Conservation (phyloP, 257 asterid genomes). For the Jacaranda mimosifolia region DNA sequence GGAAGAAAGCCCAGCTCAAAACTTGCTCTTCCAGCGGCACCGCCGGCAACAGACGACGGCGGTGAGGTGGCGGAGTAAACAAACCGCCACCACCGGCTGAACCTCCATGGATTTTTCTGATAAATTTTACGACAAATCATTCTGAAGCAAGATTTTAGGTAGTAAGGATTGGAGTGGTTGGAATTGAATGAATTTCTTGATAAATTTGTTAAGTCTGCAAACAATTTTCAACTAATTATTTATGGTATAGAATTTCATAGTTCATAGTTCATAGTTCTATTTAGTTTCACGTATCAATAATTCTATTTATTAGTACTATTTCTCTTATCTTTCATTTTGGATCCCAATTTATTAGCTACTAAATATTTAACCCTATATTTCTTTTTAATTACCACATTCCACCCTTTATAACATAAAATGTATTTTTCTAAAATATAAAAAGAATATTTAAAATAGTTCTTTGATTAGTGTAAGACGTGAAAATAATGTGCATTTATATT, state of each 20-base stretch:
- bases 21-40: conserved; percentile 24
- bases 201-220: not conserved
- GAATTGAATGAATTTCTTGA: conserved; percentile 7
- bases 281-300: not conserved
- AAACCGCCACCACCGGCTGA: conserved; percentile 56
- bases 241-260: conserved; percentile 21
- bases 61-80: conserved; percentile 47
- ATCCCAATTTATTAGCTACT: not conserved
- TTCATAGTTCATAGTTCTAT: not conserved
- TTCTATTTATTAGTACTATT: not conserved
- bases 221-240: not conserved
- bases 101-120: conserved; percentile 47
- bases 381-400: not conserved
- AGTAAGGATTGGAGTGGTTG: not conserved
- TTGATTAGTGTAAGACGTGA: not conserved
- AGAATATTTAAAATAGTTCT: no score
- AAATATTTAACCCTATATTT: not conserved
- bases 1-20: conserved; percentile 34
- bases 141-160: not conserved
- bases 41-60: conserved; percentile 37
- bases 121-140: conserved; percentile 68
- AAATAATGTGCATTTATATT: no score
- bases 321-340: conserved; percentile 16
- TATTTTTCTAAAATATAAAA: no score
- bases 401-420: not conserved